Percentiles rank a stretch among this genome's conserved stretches.
Evolutionary conservation across 805 yeast genomes (phyloP).

Genomic region (Yarrowia sp.): DNA sequence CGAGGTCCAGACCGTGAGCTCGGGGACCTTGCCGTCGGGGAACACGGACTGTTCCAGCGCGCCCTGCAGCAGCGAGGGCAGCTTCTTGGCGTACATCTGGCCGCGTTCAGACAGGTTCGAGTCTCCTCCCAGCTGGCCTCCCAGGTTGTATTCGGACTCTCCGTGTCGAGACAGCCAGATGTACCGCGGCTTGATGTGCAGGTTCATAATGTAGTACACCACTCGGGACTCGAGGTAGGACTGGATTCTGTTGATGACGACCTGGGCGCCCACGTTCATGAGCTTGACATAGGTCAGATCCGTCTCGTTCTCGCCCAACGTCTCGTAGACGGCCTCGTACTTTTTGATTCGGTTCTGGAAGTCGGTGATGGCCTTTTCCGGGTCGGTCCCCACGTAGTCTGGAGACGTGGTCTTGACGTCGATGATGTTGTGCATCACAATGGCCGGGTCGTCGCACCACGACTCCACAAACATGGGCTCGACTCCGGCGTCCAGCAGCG

Average conservation of each 20-base stretch:
- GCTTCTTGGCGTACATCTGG: constrained; percentile 76
- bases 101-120: constrained; percentile 86
- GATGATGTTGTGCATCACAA: constrained; percentile 76
- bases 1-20: constrained; percentile 94
- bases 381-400: constrained; percentile 72
- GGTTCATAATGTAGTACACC: constrained; percentile 93
- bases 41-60: constrained; percentile 51
- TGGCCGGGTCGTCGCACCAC: constrained; percentile 82
- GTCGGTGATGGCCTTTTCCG: constrained; percentile 75
- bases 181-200: constrained; percentile 89
- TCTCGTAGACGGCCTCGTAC: constrained; percentile 78
- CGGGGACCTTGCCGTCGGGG: constrained; percentile 52
- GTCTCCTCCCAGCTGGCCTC: constrained; percentile 97
- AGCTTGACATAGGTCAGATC: constrained; percentile 84
- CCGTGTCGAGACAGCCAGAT: constrained; percentile 97
- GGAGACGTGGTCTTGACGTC: constrained; percentile 91
- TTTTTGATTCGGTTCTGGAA: constrained; percentile 73
- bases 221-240: constrained; percentile 90
- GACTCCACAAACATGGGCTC: constrained; percentile 94
- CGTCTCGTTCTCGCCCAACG: constrained; percentile 62
- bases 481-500: constrained; percentile 59
- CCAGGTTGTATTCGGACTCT: constrained; percentile 87
- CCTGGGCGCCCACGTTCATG: constrained; percentile 86
- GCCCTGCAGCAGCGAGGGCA: constrained; percentile 76
- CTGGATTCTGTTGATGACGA: constrained; percentile 84